Evolutionary conservation across 2,329 filamentous ascomycete species (phyloP), one percentile per base, ranked within the genome.

Genomic region (Fusarium brachygibbosum): DNA sequence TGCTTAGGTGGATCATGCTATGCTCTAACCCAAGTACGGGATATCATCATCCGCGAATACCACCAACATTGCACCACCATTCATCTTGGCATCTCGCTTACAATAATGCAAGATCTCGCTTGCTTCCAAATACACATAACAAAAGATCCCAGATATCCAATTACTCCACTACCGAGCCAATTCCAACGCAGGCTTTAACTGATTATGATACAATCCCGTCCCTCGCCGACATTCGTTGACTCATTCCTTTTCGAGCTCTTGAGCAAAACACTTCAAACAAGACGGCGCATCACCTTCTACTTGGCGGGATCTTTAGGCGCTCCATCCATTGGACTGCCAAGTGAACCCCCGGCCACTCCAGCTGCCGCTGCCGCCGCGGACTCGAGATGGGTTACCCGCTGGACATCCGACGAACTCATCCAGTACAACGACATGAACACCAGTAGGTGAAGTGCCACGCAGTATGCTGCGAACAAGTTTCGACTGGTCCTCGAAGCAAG

Each of bases 401-500:
- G 90, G 34, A 89, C 85, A 73, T 93, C 88, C 31, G 84, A 82
- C 5, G 88, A 87, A 62, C 93, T 93, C 76, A 94, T 89, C 88
- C 90, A 94, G 80, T 95, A 98, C 65, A 98, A 83, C 79, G 93
- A 91, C 71, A 91, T 84, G 76, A 99, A 96, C 4, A 98, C 90
- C 48, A 99, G 82, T 44, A 98, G 76, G 82, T 99, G 96, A 71
- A 99, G 84, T 34, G 90, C 93, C 35, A 98, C 83, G 79, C 95
- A 97, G 79, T 99, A 99, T 13, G 88, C 90, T 1, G 94, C 96
- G 80, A 99, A 99, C 62, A 99, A 79, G 78, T 98, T 99, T 68
- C 97, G 88, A 81, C 94, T 98, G 29, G 91, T 93, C 66, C 96
- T 86, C 46, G 94, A 97, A 52, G 94, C 93, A 67, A 99, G 84